A percentile compares a stretch with the other conserved stretches of the same genome.
Evolutionary conservation across 2,329 filamentous ascomycete species (phyloP).

Genomic region (Aureobasidium sp.): DNA sequence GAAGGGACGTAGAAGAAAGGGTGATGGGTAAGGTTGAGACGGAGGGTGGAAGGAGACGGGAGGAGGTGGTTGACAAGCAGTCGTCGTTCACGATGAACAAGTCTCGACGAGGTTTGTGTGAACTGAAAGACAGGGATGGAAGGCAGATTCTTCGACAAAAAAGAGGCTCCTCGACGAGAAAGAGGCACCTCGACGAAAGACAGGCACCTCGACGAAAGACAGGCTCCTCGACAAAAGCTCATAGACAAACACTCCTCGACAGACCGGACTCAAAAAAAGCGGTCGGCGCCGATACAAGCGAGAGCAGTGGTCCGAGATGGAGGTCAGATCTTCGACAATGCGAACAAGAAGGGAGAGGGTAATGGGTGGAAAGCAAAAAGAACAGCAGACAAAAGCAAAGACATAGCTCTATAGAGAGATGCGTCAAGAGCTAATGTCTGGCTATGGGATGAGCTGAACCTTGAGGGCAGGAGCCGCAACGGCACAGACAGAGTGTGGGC

Average conservation of each 20-base stretch:
- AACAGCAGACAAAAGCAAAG: neutral
- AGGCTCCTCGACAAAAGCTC: neutral
- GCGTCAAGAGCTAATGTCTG: neutral
- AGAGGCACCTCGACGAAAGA: too few relatives aligned
- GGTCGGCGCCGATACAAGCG: neutral
- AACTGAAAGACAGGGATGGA: neutral
- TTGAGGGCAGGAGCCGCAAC: neutral
- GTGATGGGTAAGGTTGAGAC: neutral
- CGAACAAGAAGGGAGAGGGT: neutral
- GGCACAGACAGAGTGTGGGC: neutral
- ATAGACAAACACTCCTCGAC: neutral
- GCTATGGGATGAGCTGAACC: neutral
- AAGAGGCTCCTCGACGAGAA: too few relatives aligned
- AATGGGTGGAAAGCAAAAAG: neutral
- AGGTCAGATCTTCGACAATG: neutral
- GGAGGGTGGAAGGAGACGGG: neutral
- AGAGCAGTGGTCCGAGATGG: neutral
- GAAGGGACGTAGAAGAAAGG: neutral
- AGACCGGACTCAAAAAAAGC: neutral
- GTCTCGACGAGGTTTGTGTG: neutral
- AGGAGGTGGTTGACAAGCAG: neutral
- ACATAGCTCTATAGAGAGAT: neutral
- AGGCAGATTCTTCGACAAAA: too few relatives aligned
- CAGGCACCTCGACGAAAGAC: neutral
- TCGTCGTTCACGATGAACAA: neutral